phyloP scores from a whole-genome alignment of 306 rosid species.

The Erythrophleum fordii region DNA sequence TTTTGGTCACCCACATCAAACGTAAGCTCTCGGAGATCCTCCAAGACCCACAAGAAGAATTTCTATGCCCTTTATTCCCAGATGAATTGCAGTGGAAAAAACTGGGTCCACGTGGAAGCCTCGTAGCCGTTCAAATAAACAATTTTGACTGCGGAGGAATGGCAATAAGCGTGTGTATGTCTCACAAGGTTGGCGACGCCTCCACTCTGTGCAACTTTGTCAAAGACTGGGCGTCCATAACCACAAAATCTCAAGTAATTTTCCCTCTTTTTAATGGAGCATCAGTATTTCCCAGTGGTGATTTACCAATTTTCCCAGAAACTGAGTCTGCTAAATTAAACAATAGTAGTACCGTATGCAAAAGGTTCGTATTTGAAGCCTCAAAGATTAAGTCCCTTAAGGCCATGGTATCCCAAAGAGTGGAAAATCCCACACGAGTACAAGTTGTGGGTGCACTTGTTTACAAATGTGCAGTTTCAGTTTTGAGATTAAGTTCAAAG shows the following conservation, averaged over 20 bases:
- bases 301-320: slow-evolving; percentile 34
- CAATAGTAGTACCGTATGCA: not conserved
- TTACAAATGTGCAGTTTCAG: not conserved
- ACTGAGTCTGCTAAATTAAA: no score
- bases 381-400: slow-evolving; percentile 41
- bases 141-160: not conserved
- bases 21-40: slow-evolving; percentile 40
- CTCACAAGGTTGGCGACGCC: slow-evolving; percentile 33
- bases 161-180: not conserved
- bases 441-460: not conserved
- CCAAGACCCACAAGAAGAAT: slow-evolving; percentile 13
- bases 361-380: slow-evolving; percentile 42
- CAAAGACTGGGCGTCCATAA: slow-evolving; percentile 54
- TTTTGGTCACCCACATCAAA: slow-evolving; percentile 34
- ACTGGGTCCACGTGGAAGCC: not conserved
- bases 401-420: slow-evolving; percentile 29
- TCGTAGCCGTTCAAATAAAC: not conserved
- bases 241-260: not conserved
- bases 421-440: not conserved
- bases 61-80: slow-evolving; percentile 36
- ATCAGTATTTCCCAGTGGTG: slow-evolving; percentile 28
- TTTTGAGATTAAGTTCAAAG: not conserved
- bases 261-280: slow-evolving; percentile 23
- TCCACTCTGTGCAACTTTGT: slow-evolving; percentile 47
- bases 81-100: slow-evolving; percentile 41